Conservation (phyloP, 306 rosid genomes). For the Castanospermum australe region DNA sequence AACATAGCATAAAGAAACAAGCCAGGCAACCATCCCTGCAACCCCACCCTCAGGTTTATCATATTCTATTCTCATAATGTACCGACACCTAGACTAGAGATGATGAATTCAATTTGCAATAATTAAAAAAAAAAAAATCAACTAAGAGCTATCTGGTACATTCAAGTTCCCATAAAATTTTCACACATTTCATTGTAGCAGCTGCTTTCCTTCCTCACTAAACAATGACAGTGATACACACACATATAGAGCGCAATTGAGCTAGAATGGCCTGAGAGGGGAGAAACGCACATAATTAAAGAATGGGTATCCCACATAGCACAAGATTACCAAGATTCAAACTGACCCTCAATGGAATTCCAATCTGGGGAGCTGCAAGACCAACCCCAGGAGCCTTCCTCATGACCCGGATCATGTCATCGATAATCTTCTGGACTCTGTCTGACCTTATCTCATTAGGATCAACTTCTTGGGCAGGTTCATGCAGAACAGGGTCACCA, state of each 20-base stretch:
- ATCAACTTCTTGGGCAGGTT: conserved; percentile 70
- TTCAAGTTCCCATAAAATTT: background rate
- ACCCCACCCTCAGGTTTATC: background rate
- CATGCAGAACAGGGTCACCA: conserved; percentile 93
- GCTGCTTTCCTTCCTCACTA: conserved; percentile 8
- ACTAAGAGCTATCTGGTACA: background rate
- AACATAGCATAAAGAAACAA: too few relatives aligned
- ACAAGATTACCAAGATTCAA: background rate
- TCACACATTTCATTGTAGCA: background rate
- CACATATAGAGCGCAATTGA: background rate
- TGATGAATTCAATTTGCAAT: background rate
- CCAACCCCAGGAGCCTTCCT: conserved; percentile 90
- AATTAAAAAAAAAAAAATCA: background rate
- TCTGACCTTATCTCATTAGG: conserved; percentile 65
- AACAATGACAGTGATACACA: background rate
- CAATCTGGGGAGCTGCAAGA: conserved; percentile 95
- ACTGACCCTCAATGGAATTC: conserved; percentile 75
- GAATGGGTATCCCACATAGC: background rate
- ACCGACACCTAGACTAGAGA: background rate
- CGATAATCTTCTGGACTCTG: conserved; percentile 76
- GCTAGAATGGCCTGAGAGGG: background rate
- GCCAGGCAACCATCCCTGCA: background rate
- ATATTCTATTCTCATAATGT: background rate
- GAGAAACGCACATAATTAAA: background rate
- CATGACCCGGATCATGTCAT: conserved; percentile 82